Conservation (phyloP, 768 basidiomycete genomes). For the Suillus sp. region DNA sequence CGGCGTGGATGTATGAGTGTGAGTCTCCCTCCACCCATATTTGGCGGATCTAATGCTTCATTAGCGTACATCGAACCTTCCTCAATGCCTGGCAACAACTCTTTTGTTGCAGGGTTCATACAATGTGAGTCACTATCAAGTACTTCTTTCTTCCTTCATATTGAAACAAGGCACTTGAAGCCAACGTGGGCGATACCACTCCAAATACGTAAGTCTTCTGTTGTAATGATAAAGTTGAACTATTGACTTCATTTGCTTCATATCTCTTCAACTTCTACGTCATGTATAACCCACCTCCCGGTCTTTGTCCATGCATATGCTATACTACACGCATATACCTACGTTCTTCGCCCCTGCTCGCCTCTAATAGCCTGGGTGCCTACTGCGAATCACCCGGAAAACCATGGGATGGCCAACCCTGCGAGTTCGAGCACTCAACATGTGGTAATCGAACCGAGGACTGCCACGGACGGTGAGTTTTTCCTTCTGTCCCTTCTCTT, state of each 20-base stretch:
- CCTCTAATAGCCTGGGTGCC: constrained; percentile 54
- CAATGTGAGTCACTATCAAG: constrained; percentile 57
- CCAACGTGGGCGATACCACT: constrained; percentile 80
- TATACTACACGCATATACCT: neutral
- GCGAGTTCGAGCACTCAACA: constrained; percentile 72
- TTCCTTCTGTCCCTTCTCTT: neutral
- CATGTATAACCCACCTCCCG: neutral
- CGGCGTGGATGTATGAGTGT: constrained; percentile 79
- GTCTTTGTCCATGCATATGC: neutral
- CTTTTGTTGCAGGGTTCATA: constrained; percentile 74
- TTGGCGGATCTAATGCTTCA: neutral
- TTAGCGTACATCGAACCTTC: constrained; percentile 64
- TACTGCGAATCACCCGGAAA: constrained; percentile 80
- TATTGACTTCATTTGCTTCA: constrained; percentile 10
- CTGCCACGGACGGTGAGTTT: constrained; percentile 67
- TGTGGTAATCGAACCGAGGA: constrained; percentile 69
- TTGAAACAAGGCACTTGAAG: constrained; percentile 36
- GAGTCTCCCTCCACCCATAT: constrained; percentile 19
- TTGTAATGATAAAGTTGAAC: constrained; percentile 7
- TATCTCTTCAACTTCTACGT: neutral
- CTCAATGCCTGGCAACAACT: constrained; percentile 65
- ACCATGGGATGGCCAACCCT: constrained; percentile 62
- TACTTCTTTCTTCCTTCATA: constrained; percentile 12
- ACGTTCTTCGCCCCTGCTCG: neutral
- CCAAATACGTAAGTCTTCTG: constrained; percentile 67